A percentile compares a stretch with the other conserved stretches of the same genome.
phyloP scores from a whole-genome alignment of 2,329 filamentous ascomycete species.

The Arachnopeziza araneosa region DNA sequence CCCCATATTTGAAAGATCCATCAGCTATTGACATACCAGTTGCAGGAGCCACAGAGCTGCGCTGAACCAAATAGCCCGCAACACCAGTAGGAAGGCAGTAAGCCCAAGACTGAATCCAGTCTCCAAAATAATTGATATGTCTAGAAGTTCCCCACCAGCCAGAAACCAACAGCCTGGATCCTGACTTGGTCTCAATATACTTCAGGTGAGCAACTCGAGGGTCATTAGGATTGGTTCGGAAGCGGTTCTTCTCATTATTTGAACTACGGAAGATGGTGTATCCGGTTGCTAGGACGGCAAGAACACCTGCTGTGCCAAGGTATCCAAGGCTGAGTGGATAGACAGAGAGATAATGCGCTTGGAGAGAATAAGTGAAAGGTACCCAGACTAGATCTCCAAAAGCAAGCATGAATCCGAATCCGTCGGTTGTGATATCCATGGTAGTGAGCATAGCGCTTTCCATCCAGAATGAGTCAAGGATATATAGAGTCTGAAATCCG shows the following conservation, averaged over 20 bases:
- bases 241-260: slow-evolving; percentile 92
- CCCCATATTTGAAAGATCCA: slow-evolving; percentile 45
- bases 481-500: slow-evolving; percentile 72
- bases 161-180: slow-evolving; percentile 73
- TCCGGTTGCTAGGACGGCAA: slow-evolving; percentile 63
- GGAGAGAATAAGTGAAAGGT: slow-evolving; percentile 81
- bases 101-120: slow-evolving; percentile 91
- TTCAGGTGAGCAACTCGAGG: slow-evolving; percentile 72
- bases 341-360: slow-evolving; percentile 76
- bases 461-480: slow-evolving; percentile 80
- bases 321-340: slow-evolving; percentile 77
- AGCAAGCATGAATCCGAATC: slow-evolving; percentile 90
- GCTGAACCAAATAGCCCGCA: slow-evolving; percentile 70
- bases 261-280: slow-evolving; percentile 90
- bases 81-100: slow-evolving; percentile 83
- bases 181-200: slow-evolving; percentile 78
- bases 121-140: slow-evolving; percentile 94
- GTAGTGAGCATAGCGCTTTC: slow-evolving; percentile 86
- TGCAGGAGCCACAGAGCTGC: slow-evolving; percentile 43
- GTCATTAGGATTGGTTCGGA: slow-evolving; percentile 81
- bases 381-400: slow-evolving; percentile 94
- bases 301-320: slow-evolving; percentile 56
- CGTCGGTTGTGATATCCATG: slow-evolving; percentile 89
- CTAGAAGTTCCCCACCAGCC: slow-evolving; percentile 93
- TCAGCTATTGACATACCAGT: slow-evolving; percentile 42